Percentiles rank a stretch among this genome's conserved stretches.
phyloP scores from a whole-genome alignment of 2,329 filamentous ascomycete genomes.

The Alternaria sp. region DNA sequence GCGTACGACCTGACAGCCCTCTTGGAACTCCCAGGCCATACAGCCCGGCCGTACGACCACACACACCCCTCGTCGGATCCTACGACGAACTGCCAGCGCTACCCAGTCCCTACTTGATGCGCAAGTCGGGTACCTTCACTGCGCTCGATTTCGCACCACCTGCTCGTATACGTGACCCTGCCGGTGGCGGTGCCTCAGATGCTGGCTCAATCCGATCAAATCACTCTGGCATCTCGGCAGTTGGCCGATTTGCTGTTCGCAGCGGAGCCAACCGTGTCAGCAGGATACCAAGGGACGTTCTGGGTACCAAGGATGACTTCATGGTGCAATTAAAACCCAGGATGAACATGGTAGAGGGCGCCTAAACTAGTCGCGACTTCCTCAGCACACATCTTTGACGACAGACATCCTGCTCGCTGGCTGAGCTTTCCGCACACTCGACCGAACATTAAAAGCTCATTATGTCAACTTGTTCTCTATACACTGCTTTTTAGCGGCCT shows the following conservation, averaged over 20 bases:
- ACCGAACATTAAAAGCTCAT: constrained; percentile 30
- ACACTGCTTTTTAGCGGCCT: constrained; percentile 22
- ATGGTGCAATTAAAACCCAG: constrained; percentile 62
- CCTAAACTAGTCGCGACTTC: constrained; percentile 25
- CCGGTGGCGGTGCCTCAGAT: constrained; percentile 49
- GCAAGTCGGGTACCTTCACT: constrained; percentile 80
- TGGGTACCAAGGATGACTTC: constrained; percentile 77
- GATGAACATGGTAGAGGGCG: constrained; percentile 56
- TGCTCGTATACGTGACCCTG: constrained; percentile 67
- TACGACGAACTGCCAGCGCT: constrained; percentile 87
- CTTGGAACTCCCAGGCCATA: constrained; percentile 69
- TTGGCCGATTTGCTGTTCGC: constrained; percentile 73
- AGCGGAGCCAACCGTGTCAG: constrained; percentile 86
- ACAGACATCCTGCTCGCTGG: constrained; percentile 37
- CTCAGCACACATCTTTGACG: constrained; percentile 14
- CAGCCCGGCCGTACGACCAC: constrained; percentile 72
- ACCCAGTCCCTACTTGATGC: constrained; percentile 82
- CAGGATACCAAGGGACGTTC: constrained; percentile 78
- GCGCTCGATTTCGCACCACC: constrained; percentile 81
- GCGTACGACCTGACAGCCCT: constrained; percentile 66
- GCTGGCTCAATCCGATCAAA: constrained; percentile 68
- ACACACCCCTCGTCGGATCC: constrained; percentile 79
- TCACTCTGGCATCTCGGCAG: constrained; percentile 76
- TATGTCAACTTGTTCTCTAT: constrained; percentile 19
- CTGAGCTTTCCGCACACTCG: constrained; percentile 29